Conservation (phyloP, 148 eudicot genomes). For the Fallopia convolvulus region DNA sequence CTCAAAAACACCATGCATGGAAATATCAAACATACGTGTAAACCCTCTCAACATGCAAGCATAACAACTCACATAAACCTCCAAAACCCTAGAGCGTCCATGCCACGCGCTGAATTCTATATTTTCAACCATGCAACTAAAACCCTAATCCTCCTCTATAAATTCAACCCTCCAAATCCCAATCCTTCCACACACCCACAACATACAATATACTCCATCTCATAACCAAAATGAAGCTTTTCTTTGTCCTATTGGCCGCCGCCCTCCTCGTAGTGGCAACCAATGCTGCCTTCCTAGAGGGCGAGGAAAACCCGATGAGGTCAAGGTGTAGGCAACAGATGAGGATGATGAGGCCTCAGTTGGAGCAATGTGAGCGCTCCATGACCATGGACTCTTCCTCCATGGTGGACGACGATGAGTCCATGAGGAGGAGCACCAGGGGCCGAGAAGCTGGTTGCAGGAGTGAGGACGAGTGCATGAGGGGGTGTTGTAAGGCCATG, state of each 20-base stretch:
- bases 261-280: constrained; percentile 9
- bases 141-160: neutral
- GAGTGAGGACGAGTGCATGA: constrained; percentile 13
- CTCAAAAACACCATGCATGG: too few relatives aligned
- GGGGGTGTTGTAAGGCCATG: constrained; percentile 21
- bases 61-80: too few relatives aligned
- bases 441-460: neutral
- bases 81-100: too few relatives aligned
- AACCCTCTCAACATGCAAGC: too few relatives aligned
- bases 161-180: too few relatives aligned
- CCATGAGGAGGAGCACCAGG: neutral
- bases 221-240: neutral
- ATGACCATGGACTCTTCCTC: constrained; percentile 9
- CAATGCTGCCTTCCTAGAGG: constrained; percentile 7
- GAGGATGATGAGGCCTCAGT: constrained; percentile 15
- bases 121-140: constrained; percentile 6
- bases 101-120: too few relatives aligned
- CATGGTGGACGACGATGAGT: neutral
- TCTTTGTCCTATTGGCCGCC: neutral
- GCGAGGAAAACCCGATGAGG: neutral
- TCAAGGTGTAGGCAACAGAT: constrained; percentile 22
- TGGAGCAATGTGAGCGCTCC: constrained; percentile 28
- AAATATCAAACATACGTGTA: too few relatives aligned
- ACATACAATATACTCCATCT: too few relatives aligned
- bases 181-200: neutral